Base-by-base conservation (phyloP, 169 alveolate species). In the Theileria annulata region DNA sequence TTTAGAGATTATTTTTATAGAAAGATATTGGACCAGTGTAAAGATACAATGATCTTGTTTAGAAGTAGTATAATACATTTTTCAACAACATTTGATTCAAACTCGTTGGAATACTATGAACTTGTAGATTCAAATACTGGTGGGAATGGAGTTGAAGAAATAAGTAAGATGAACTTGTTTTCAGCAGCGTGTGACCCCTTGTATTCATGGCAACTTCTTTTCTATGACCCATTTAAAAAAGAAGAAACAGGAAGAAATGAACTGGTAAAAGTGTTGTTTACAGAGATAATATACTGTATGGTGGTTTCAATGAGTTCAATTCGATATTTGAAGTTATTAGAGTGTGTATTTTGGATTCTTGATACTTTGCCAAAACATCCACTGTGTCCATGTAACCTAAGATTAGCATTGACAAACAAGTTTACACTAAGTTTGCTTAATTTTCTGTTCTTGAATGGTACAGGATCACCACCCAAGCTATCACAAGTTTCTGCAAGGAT, bases 281-380 rank as follows among this genome's bases (percentile, higher is more conserved):
- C 89, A 28, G 89, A 82, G 85, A 60, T 82, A 30, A 0, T 71
- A 9, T 82, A 76, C 66, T 71, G 86, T 60, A 12, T 76, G 30
- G 75, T 73, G 54, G 17, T 82, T 79, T 25, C 79, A 1, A 59
- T 82, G 28, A 78, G 79, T 19, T 87, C 91, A 67, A 79, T 88
- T 33, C 85, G 95, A 1, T 58, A 87, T 35, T 83, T 93, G 0
- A 94, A 95, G n/a, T 89, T 95, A 3, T 91, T 90, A 28, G 93
- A 92, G 63, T 94, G 89, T 9, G 94, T 92, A 21, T 96, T 93
- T 69, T 95, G 98, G 98, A 66, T 95, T 49, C 77, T 95, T 81
- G 97, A 95, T 66, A 80, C 92, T 9, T 89, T 93, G 59, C 73
- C 93, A 17, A 79, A 96, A 12, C 98, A 95, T 49, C 98, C 98